Percentiles rank a stretch among this genome's conserved stretches.
phyloP scores from a whole-genome alignment of 2,329 filamentous ascomycete species.

The Epichloe festucae region DNA sequence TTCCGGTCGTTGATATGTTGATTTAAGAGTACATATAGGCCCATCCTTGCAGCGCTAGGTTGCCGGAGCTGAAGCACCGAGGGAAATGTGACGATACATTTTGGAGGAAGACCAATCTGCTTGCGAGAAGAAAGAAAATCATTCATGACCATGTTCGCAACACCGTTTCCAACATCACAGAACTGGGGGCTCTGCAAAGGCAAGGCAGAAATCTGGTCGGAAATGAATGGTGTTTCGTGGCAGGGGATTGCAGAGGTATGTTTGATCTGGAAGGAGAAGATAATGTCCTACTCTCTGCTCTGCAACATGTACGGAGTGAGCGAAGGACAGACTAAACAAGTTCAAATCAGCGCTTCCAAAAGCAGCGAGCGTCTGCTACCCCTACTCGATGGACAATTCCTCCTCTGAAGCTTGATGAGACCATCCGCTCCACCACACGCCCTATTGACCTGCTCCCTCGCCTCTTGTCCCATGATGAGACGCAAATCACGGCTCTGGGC shows the following conservation, averaged over 20 bases:
- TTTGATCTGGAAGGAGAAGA: no score
- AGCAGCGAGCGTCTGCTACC: slow-evolving; percentile 3
- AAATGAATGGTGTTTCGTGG: slow-evolving; percentile 4
- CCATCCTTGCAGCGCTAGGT: background rate
- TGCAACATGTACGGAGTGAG: no score
- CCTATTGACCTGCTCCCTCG: slow-evolving; percentile 6
- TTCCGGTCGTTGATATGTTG: no score
- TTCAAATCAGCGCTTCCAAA: slow-evolving; percentile 4
- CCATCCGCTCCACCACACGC: slow-evolving; percentile 5
- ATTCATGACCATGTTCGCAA: background rate
- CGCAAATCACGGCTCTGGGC: slow-evolving; percentile 11
- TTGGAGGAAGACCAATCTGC: background rate
- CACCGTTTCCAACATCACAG: background rate
- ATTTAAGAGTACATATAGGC: background rate
- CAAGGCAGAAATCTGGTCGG: background rate
- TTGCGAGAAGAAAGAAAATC: background rate
- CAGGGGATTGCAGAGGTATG: slow-evolving; percentile 7
- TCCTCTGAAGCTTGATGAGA: slow-evolving; percentile 5
- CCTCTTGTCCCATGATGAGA: slow-evolving; percentile 9
- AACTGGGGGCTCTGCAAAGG: background rate
- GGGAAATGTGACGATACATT: background rate
- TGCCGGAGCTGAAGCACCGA: background rate
- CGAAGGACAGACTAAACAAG: no score
- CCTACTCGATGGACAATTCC: slow-evolving; percentile 7
- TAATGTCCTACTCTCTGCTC: no score